Evolutionary conservation across 768 basidiomycete genomes (phyloP).

Genomic region (Serendipita vermifera): DNA sequence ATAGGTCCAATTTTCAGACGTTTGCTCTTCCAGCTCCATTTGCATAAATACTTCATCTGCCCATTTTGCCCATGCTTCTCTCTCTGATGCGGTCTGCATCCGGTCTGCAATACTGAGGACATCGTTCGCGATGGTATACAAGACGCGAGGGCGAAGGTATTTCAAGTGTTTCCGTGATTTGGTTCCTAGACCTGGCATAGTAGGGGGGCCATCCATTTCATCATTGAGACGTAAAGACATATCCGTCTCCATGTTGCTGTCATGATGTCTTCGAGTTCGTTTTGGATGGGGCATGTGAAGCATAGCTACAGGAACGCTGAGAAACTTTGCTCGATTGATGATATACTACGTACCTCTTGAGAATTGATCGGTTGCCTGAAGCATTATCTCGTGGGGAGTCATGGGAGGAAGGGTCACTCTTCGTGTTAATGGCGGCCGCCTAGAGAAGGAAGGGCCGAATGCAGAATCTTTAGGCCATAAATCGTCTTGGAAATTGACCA

Average conservation of each 20-base stretch:
- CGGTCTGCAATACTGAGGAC: constrained; percentile 50
- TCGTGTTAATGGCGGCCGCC: neutral
- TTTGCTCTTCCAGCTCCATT: constrained; percentile 49
- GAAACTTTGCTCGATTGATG: neutral
- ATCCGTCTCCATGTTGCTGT: neutral
- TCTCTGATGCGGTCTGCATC: constrained; percentile 31
- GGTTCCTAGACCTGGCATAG: neutral
- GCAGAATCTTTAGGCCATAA: constrained; percentile 3
- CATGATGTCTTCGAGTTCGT: neutral
- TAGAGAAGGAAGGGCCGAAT: neutral
- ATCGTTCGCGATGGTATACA: constrained; percentile 50
- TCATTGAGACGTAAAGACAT: neutral
- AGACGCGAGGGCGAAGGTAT: constrained; percentile 45
- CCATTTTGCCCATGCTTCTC: constrained; percentile 46
- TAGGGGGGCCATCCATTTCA: neutral
- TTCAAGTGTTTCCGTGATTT: neutral
- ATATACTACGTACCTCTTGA: neutral
- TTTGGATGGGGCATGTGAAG: constrained; percentile 3
- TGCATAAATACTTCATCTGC: constrained; percentile 49
- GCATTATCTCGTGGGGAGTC: neutral
- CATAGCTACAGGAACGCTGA: neutral
- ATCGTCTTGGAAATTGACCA: constrained; percentile 8
- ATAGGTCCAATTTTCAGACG: constrained; percentile 34
- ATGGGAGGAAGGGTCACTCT: neutral
- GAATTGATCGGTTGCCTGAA: neutral